Evolutionary conservation across 371 early-diverging fungal species (phyloP).

Genomic region (Synchytrium microbalum): DNA sequence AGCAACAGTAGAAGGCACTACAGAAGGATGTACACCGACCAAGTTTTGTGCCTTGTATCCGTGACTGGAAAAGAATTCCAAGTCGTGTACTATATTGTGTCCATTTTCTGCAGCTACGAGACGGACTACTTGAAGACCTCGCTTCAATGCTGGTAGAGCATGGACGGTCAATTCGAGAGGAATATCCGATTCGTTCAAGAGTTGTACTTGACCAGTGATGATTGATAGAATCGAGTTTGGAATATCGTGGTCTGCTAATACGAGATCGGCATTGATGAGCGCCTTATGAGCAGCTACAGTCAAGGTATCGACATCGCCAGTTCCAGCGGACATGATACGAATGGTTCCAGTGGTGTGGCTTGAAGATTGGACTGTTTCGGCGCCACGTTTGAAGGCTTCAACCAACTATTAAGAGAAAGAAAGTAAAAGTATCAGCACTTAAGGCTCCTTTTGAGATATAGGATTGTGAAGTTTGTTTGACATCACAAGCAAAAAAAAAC

Average conservation of each 20-base stretch:
- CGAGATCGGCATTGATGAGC: conserved; percentile 22
- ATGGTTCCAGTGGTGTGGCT: conserved; percentile 5
- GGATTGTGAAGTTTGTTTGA: conserved; percentile 9
- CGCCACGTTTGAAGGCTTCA: conserved; percentile 14
- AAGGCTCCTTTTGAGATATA: conserved; percentile 15
- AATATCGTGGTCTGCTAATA: conserved; percentile 20
- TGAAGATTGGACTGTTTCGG: conserved; percentile 16
- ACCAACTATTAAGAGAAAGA: too few species aligned
- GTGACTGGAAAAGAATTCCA: too few species aligned
- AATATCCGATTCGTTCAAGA: conserved; percentile 8
- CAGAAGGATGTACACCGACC: too few species aligned
- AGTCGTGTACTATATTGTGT: too few species aligned
- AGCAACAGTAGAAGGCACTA: too few species aligned
- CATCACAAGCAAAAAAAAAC: neutral
- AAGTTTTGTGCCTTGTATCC: too few species aligned
- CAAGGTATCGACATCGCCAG: conserved; percentile 21
- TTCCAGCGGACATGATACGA: conserved; percentile 17
- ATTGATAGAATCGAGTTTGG: conserved; percentile 14
- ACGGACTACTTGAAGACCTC: conserved; percentile 18
- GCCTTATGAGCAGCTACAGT: conserved; percentile 19
- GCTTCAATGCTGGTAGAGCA: conserved; percentile 14
- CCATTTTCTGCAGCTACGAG: too few species aligned
- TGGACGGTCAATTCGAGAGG: neutral
- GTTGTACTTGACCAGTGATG: conserved; percentile 20
- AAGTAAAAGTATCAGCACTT: too few species aligned